Evolutionary conservation across 306 rosid species (phyloP).

Genomic region (Lathyrus oleraceus): DNA sequence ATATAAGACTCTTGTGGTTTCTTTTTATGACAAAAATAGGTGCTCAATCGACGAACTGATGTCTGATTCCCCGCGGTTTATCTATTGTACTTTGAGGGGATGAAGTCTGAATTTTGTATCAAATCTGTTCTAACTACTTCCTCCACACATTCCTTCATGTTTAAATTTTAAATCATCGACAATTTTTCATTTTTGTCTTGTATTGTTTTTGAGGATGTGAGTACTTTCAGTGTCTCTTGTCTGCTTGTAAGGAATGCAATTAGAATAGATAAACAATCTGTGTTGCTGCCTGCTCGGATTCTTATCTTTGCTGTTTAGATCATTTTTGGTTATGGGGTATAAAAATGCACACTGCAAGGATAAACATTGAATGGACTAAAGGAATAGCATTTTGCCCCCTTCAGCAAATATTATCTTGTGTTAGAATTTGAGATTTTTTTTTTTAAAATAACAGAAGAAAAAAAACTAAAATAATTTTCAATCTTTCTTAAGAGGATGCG

Average conservation of each 20-base stretch:
- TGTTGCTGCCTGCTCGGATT: constrained; percentile 15
- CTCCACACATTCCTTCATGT: background rate
- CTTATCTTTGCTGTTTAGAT: constrained; percentile 4
- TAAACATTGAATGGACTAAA: constrained; percentile 23
- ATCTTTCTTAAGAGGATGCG: too few relatives aligned
- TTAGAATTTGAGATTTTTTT: too few relatives aligned
- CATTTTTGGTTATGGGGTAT: background rate
- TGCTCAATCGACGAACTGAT: constrained; percentile 44
- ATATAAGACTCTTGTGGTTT: constrained; percentile 48
- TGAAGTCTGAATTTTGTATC: constrained; percentile 58
- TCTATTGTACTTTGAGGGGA: constrained; percentile 47
- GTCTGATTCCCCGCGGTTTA: constrained; percentile 39
- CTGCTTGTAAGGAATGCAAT: constrained; percentile 1
- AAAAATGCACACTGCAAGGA: constrained; percentile 6
- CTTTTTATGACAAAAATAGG: constrained; percentile 52
- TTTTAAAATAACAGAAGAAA: too few relatives aligned
- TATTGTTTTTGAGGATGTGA: background rate
- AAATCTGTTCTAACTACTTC: constrained; percentile 38
- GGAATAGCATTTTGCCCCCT: background rate
- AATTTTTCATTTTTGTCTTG: background rate
- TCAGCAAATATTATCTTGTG: background rate
- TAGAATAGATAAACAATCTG: background rate
- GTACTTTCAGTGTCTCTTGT: background rate
- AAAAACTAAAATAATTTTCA: too few relatives aligned
- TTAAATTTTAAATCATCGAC: background rate